phyloP scores from a whole-genome alignment of 208 protist species.

The Leishmania braziliensis region DNA sequence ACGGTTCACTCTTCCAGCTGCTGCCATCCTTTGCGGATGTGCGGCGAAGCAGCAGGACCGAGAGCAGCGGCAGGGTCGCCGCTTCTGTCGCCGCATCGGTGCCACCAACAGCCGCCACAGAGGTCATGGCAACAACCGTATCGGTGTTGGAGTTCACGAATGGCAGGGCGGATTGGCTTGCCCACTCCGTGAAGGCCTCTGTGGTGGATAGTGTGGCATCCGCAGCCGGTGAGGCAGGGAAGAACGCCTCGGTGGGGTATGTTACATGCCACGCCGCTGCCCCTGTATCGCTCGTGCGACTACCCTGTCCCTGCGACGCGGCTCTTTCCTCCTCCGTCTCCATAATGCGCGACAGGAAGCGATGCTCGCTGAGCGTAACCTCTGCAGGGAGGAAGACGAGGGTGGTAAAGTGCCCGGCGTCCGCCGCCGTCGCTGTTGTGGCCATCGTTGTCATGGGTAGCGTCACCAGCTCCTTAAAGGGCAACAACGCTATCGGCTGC shows the following conservation, averaged over 20 bases:
- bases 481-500: conserved; percentile 33
- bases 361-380: not conserved
- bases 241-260: conserved; percentile 26
- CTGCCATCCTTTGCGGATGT: not conserved
- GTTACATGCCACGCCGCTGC: conserved; percentile 32
- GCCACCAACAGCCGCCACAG: conserved; percentile 11
- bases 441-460: conserved; percentile 14
- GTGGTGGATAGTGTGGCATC: not conserved
- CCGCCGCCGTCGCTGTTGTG: not conserved
- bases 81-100: not conserved
- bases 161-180: conserved; percentile 42
- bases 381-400: conserved; percentile 11
- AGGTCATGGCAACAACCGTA: conserved; percentile 42
- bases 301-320: not conserved
- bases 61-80: conserved; percentile 26
- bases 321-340: conserved; percentile 3
- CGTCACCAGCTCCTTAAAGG: conserved; percentile 31
- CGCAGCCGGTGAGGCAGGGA: conserved; percentile 4
- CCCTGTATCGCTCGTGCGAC: not conserved
- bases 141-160: conserved; percentile 54
- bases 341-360: conserved; percentile 11
- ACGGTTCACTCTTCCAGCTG: not conserved
- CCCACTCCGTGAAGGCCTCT: conserved; percentile 73
- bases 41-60: conserved; percentile 43
- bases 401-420: not conserved